These are phyloP conservation scores for Coemansia sp. DNA, from an alignment of 192 early-diverging fungal species.

Conservation along the genomic window DNA sequence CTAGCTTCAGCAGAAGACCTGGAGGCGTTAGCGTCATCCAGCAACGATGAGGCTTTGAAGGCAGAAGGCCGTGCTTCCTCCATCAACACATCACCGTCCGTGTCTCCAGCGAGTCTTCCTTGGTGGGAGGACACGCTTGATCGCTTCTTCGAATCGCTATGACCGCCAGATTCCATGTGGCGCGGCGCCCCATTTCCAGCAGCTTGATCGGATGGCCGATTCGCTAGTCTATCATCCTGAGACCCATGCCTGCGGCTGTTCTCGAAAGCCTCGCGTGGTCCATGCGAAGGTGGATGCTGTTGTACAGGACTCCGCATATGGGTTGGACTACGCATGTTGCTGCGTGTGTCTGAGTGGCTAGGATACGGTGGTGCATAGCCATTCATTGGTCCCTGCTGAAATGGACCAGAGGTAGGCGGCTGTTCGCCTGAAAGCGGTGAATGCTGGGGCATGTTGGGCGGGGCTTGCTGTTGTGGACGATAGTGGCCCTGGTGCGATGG, in stretches of 20 bases:
- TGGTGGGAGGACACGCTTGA: constrained; percentile 3
- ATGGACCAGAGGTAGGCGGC: constrained; percentile 10
- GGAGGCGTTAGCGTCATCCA: constrained; percentile 2
- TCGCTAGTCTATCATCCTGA: not conserved
- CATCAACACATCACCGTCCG: constrained; percentile 38
- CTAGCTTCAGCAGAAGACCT: constrained; percentile 4
- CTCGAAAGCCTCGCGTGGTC: not conserved
- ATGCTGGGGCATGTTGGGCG: constrained; percentile 6
- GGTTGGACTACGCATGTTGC: constrained; percentile 35
- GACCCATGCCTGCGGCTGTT: not conserved
- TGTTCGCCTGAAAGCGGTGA: constrained; percentile 20
- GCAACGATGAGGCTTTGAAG: constrained; percentile 8
- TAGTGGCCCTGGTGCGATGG: constrained; percentile 12
- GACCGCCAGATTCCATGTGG: not conserved
- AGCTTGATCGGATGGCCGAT: not conserved
- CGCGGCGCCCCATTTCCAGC: not conserved
- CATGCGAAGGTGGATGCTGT: constrained; percentile 5
- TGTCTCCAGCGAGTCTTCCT: constrained; percentile 14
- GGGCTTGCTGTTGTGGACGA: constrained; percentile 12
- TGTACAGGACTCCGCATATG: constrained; percentile 20
- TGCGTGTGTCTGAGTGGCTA: not conserved
- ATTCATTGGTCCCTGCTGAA: constrained; percentile 43
- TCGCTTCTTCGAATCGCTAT: not conserved
- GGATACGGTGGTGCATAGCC: constrained; percentile 34
- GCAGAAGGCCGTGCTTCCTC: constrained; percentile 17